A percentile compares a stretch with the other conserved stretches of the same genome.
Evolutionary conservation across 768 basidiomycete species (phyloP).

Genomic region (Botryobasidium botryosum): DNA sequence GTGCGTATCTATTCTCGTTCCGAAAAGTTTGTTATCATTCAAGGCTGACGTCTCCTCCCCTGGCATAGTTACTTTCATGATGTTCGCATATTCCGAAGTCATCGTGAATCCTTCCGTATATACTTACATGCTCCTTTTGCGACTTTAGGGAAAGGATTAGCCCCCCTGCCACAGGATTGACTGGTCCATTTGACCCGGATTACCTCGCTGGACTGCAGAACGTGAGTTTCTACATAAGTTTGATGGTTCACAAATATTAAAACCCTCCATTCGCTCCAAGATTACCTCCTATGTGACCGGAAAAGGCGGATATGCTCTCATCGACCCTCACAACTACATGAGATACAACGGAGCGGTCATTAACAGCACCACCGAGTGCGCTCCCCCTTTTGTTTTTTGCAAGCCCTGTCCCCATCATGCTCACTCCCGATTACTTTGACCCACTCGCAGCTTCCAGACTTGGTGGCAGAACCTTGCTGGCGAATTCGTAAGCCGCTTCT

Average conservation of each 20-base stretch:
- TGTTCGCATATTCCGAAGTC: slow-evolving; percentile 9
- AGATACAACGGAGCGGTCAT: slow-evolving; percentile 38
- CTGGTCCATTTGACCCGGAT: slow-evolving; percentile 34
- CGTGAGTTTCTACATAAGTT: slow-evolving; percentile 2
- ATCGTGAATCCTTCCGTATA: too few relatives aligned
- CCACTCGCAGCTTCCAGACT: slow-evolving; percentile 17
- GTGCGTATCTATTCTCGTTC: too few relatives aligned
- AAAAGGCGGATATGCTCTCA: slow-evolving; percentile 39
- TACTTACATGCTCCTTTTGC: too few relatives aligned
- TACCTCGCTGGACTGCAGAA: slow-evolving; percentile 36
- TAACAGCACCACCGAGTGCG: slow-evolving; percentile 30
- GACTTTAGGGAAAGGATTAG: slow-evolving; percentile 38
- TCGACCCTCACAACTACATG: slow-evolving; percentile 50
- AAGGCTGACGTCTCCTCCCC: too few relatives aligned
- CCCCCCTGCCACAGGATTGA: slow-evolving; percentile 35
- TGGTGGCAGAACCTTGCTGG: slow-evolving; percentile 41
- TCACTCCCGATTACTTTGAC: neutral
- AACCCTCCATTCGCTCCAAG: too few relatives aligned
- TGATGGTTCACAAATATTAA: too few relatives aligned
- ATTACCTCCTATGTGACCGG: slow-evolving; percentile 45
- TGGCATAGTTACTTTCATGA: neutral
- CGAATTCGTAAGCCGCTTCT: slow-evolving; percentile 40
- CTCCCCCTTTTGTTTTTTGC: too few relatives aligned
- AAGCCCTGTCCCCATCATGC: slow-evolving; percentile 5
- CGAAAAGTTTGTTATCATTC: too few relatives aligned